These are phyloP conservation scores for Suillus subluteus DNA, from an alignment of 768 basidiomycete genomes.

Conservation along the genomic window DNA sequence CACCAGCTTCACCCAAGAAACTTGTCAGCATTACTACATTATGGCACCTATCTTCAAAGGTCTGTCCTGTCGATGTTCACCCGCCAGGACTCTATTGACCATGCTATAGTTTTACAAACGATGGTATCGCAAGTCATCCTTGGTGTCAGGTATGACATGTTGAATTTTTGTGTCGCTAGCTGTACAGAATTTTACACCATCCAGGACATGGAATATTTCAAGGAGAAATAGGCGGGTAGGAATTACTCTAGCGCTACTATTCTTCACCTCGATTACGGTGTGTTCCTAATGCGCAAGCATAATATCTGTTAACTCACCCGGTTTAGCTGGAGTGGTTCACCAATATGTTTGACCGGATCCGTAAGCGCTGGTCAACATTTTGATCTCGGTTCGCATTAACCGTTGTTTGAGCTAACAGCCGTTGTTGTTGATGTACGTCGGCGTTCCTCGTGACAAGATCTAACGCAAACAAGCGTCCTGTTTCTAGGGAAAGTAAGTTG, in stretches of 20 bases:
- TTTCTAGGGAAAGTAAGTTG: constrained; percentile 41
- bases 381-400: constrained; percentile 15
- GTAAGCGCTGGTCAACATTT: constrained; percentile 40
- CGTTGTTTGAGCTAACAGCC: constrained; percentile 17
- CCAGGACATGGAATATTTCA: constrained; percentile 61
- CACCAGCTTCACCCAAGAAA: constrained; percentile 45
- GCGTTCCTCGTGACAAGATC: background rate
- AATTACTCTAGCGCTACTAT: constrained; percentile 41
- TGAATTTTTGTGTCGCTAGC: background rate
- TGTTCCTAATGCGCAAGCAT: constrained; percentile 22
- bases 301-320: background rate
- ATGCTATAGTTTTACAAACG: constrained; percentile 55
- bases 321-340: constrained; percentile 60
- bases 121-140: constrained; percentile 71
- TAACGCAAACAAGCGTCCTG: constrained; percentile 6
- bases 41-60: constrained; percentile 67
- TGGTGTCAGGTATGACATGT: constrained; percentile 51
- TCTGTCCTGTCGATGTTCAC: constrained; percentile 19
- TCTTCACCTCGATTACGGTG: constrained; percentile 47
- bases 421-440: constrained; percentile 24
- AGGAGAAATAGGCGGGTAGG: constrained; percentile 47
- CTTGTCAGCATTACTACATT: constrained; percentile 54
- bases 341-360: constrained; percentile 51
- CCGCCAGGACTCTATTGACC: constrained; percentile 9
- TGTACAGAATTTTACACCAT: background rate